Percentiles rank a stretch among this genome's conserved stretches.
phyloP scores from a whole-genome alignment of 2,329 filamentous ascomycete species.

The Mariannaea elegans region DNA sequence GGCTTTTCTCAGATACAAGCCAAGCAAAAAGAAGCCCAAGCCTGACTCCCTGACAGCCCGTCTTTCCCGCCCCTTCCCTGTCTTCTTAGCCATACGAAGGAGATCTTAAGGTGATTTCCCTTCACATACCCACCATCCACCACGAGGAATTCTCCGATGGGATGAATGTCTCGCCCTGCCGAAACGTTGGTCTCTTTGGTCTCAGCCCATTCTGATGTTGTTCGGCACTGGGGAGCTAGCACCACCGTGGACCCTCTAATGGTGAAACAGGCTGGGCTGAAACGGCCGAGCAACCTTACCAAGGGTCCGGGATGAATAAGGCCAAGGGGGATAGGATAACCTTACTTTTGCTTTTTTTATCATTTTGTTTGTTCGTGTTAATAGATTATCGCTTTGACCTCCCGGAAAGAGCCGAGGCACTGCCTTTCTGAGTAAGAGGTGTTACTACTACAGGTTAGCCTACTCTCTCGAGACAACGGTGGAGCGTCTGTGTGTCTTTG shows the following conservation, averaged over 20 bases:
- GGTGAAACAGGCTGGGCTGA: conserved; percentile 16
- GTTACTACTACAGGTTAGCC: neutral
- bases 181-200: neutral
- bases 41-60: neutral
- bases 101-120: neutral
- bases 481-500: neutral
- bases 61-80: too few species aligned
- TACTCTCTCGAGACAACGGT: neutral
- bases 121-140: neutral
- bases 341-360: neutral
- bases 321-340: too few species aligned
- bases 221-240: neutral
- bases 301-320: neutral
- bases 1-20: neutral
- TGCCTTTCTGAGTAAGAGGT: neutral
- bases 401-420: conserved; percentile 2
- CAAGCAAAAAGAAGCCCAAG: neutral
- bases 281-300: too few species aligned
- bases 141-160: conserved; percentile 10
- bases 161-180: conserved; percentile 1
- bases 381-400: conserved; percentile 7
- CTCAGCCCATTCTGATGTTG: neutral
- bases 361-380: neutral
- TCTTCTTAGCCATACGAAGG: too few species aligned
- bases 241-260: neutral